Evolutionary conservation across 192 early-diverging fungal genomes (phyloP), one percentile per base, ranked within the genome.

Genomic region (Coemansia aciculifera): DNA sequence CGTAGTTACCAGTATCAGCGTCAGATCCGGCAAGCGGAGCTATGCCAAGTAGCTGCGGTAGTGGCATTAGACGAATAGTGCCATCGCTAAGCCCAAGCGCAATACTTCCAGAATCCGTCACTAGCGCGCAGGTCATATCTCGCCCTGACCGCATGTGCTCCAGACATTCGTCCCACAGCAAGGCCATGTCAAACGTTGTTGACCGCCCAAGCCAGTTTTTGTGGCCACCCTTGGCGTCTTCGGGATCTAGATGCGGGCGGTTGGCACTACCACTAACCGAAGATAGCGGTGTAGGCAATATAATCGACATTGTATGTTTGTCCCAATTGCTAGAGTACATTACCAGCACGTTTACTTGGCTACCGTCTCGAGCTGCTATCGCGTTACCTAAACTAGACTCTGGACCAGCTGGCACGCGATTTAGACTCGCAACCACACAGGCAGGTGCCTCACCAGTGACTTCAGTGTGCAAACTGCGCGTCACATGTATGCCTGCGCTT

Each of bases 231-330:
- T 49, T 61, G 39, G 63, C 62, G 31, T 76, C 74, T 13, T 56
- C 67, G 0, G 61, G 52, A 3, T 19, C 61, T 2, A 46, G 48
- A 34, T 82, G 79, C 15, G 79, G 79, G 8, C 68, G 63, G 51
- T 82, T 82, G 3, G 79, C 79, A 42, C 74, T 82, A 56, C 79
- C 79, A 15, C 74, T 74, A 12, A 82, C 71, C 5, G 74, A 74
- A 5, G 79, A 82, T 32, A 77, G 65, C 39, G 79, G 74, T 44
- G 68, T 44, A 3, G 79, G 79, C 13, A 74, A n/a, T 27, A 75
- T 66, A 19, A 77, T 63, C 5, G 79, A 64, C 62, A 82, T 39
- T 34, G 62, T 60, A 23, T 82, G 79, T 13, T 56, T 59, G 24
- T 40, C 48, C 21, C 11, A 27, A 15, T 66, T 67, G 69, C 73